Evolutionary conservation across 208 protist genomes (phyloP).

Genomic region (Willaertia magna): DNA sequence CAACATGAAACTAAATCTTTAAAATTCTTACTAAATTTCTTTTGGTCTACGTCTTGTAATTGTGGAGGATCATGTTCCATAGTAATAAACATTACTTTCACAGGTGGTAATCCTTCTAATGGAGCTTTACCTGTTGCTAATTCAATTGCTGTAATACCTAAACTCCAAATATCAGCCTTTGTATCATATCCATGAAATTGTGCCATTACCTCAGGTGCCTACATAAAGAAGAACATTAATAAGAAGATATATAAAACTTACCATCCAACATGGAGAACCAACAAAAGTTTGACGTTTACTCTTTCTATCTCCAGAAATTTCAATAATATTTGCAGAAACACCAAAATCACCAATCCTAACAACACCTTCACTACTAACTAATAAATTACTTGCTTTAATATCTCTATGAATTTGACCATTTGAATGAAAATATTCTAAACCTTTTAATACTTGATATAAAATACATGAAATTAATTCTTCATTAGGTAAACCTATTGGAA

Average conservation of each 20-base stretch:
- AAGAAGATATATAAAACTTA: not conserved
- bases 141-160: slow-evolving; percentile 62
- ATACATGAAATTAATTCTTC: not conserved
- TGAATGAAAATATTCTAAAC: slow-evolving; percentile 14
- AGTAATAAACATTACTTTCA: slow-evolving; percentile 47
- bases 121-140: slow-evolving; percentile 47
- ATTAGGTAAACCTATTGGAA: not conserved
- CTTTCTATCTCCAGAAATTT: slow-evolving; percentile 12
- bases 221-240: not conserved
- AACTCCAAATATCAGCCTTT: slow-evolving; percentile 54
- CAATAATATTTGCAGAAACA: not conserved
- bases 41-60: slow-evolving; percentile 25
- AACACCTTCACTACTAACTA: slow-evolving; percentile 41
- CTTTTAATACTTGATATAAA: slow-evolving; percentile 4
- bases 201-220: slow-evolving; percentile 39
- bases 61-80: slow-evolving; percentile 32
- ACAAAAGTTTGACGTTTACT: slow-evolving; percentile 26
- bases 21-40: slow-evolving; percentile 31
- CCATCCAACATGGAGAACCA: slow-evolving; percentile 40
- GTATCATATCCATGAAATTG: slow-evolving; percentile 25
- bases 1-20: slow-evolving; percentile 41
- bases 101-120: slow-evolving; percentile 43
- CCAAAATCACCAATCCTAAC: slow-evolving; percentile 81
- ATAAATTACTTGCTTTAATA: slow-evolving; percentile 17
- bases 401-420: slow-evolving; percentile 17